A percentile compares a stretch with the other conserved stretches of the same genome.
These are phyloP conservation scores for Eucalyptus urophylla DNA, from an alignment of 345 rosid genomes.

Conservation along the genomic window DNA sequence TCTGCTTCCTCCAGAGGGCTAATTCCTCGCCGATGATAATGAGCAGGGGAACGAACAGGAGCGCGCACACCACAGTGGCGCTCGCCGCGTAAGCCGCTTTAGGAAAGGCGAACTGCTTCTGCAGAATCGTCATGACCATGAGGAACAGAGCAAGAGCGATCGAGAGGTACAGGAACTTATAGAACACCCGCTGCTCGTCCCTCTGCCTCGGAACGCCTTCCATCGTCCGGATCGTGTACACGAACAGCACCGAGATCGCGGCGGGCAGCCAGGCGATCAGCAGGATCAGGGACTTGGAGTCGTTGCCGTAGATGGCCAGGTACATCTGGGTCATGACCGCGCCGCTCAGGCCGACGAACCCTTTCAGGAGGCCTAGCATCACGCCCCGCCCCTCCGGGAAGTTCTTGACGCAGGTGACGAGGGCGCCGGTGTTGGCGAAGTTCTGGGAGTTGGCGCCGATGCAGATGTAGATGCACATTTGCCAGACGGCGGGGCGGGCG, in stretches of 20 bases:
- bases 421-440: constrained; percentile 80
- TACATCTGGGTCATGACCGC: constrained; percentile 78
- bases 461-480: constrained; percentile 74
- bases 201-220: constrained; percentile 29
- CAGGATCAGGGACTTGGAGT: constrained; percentile 60
- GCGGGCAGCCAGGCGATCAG: constrained; percentile 84
- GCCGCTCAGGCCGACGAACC: constrained; percentile 77
- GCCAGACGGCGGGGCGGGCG: constrained; percentile 66
- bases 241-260: constrained; percentile 60
- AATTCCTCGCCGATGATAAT: constrained; percentile 56
- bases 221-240: constrained; percentile 45
- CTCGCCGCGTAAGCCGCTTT: constrained; percentile 33
- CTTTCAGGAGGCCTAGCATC: constrained; percentile 73
- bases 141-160: constrained; percentile 63
- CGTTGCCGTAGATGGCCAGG: constrained; percentile 68
- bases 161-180: constrained; percentile 45
- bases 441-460: constrained; percentile 81
- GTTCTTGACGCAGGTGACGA: constrained; percentile 77
- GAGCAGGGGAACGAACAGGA: constrained; percentile 58
- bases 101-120: constrained; percentile 40
- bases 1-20: constrained; percentile 38
- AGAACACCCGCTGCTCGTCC: constrained; percentile 49
- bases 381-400: constrained; percentile 83
- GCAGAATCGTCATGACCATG: constrained; percentile 43
- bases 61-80: constrained; percentile 22